These are phyloP conservation scores for Scheffersomyces stipitis DNA, from an alignment of 805 yeast species.

Conservation along the genomic window DNA sequence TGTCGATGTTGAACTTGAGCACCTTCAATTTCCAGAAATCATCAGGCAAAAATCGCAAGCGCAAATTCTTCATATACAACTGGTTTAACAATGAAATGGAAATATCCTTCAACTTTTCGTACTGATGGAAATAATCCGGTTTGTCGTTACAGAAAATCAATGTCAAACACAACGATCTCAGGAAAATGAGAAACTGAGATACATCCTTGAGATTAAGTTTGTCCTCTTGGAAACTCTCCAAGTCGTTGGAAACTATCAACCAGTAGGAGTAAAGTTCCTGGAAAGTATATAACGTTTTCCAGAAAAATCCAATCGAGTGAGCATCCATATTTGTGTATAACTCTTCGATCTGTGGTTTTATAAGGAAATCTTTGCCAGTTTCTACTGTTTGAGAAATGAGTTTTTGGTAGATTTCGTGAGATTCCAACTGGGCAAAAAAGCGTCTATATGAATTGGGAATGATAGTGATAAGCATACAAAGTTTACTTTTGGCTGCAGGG, in stretches of 20 bases:
- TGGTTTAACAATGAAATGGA: constrained; percentile 61
- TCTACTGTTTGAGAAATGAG: constrained; percentile 4
- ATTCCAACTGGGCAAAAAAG: constrained; percentile 26
- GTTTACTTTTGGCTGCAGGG: constrained; percentile 35
- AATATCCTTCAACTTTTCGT: constrained; percentile 22
- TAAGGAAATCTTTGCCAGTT: constrained; percentile 1
- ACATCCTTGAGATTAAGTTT: constrained; percentile 42
- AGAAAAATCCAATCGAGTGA: constrained; percentile 16
- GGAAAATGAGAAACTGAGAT: constrained; percentile 42
- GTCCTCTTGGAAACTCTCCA: constrained; percentile 49
- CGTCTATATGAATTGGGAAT: constrained; percentile 39
- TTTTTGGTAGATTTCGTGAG: constrained; percentile 13
- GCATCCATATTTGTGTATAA: background rate
- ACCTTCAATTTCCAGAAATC: constrained; percentile 52
- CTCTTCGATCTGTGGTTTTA: background rate
- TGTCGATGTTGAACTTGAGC: constrained; percentile 31
- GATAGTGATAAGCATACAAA: constrained; percentile 42
- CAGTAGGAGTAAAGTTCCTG: constrained; percentile 67
- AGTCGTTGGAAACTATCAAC: constrained; percentile 65
- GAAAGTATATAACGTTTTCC: constrained; percentile 46
- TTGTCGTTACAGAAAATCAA: constrained; percentile 38
- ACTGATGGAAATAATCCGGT: background rate
- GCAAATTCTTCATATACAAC: constrained; percentile 62
- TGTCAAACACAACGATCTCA: constrained; percentile 51
- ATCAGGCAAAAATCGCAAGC: constrained; percentile 50